These are phyloP conservation scores for Magnolia changhungtana DNA, from an alignment of 164 flowering plant genomes.

Conservation along the genomic window DNA sequence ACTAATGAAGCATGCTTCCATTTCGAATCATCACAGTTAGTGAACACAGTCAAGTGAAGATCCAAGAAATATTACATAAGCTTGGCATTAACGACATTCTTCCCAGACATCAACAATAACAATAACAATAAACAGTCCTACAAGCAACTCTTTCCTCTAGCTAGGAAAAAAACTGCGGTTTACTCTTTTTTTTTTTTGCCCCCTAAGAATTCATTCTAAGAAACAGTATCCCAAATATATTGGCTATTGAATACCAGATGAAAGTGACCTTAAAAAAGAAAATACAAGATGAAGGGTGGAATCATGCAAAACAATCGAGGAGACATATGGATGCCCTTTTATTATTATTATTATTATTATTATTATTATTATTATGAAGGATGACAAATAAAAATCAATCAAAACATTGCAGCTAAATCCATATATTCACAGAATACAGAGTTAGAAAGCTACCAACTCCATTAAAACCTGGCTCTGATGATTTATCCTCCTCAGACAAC, in stretches of 20 bases:
- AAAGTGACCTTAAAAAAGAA: background rate
- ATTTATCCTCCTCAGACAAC: constrained; percentile 92
- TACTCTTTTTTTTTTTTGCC: no score
- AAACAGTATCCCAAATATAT: no score
- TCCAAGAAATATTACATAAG: background rate
- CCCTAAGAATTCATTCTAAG: no score
- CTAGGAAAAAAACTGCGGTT: no score
- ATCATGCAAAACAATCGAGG: background rate
- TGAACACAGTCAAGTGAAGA: background rate
- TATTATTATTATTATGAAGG: no score
- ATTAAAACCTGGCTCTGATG: constrained; percentile 81
- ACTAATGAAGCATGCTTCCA: background rate
- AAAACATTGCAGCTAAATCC: background rate
- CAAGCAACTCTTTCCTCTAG: no score
- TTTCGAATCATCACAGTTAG: background rate
- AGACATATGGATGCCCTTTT: no score
- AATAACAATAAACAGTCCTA: no score
- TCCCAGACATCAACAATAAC: no score
- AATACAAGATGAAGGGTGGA: background rate
- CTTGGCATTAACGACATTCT: no score
- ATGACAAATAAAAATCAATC: background rate
- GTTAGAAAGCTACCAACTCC: constrained; percentile 60
- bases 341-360: no score
- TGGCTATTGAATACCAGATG: no score
- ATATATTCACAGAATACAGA: background rate